A percentile compares a stretch with the other conserved stretches of the same genome.
Evolutionary conservation across 371 early-diverging fungal species (phyloP).

Genomic region (Mucor sp.): DNA sequence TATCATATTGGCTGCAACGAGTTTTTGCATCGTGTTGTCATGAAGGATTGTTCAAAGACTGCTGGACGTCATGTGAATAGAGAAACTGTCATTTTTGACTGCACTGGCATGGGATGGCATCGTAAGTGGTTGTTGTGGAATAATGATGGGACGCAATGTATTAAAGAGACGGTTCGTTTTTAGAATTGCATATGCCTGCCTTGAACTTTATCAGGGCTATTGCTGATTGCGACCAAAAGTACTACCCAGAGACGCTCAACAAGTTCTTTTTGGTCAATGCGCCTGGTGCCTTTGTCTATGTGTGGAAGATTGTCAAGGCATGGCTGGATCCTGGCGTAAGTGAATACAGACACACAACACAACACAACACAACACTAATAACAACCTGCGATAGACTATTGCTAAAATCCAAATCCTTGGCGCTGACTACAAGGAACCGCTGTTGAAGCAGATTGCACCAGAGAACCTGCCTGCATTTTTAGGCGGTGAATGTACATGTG

Average conservation of each 20-base stretch:
- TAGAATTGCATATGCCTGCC: constrained; percentile 79
- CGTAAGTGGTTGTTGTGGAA: constrained; percentile 42
- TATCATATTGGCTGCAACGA: constrained; percentile 83
- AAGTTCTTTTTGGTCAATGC: constrained; percentile 83
- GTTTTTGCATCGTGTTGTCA: constrained; percentile 68
- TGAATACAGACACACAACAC: not conserved
- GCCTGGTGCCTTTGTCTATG: constrained; percentile 78
- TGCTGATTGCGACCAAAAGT: constrained; percentile 78
- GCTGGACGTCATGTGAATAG: constrained; percentile 69
- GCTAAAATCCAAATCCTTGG: constrained; percentile 82
- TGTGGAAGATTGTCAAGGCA: constrained; percentile 79
- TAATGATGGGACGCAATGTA: not conserved
- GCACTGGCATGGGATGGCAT: constrained; percentile 76
- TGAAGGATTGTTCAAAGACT: constrained; percentile 71
- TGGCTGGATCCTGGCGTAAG: constrained; percentile 82
- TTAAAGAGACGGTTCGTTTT: constrained; percentile 16
- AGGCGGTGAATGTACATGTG: constrained; percentile 80
- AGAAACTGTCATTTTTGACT: constrained; percentile 85
- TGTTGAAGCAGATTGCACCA: constrained; percentile 74
- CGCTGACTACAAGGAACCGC: constrained; percentile 60
- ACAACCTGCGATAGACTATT: constrained; percentile 47
- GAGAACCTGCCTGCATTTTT: constrained; percentile 77
- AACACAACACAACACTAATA: not conserved
- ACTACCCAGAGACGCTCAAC: constrained; percentile 84
- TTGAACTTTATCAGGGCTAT: constrained; percentile 73